Conservation (phyloP, 2,329 filamentous ascomycete genomes). For the Colletotrichum spinosum region DNA sequence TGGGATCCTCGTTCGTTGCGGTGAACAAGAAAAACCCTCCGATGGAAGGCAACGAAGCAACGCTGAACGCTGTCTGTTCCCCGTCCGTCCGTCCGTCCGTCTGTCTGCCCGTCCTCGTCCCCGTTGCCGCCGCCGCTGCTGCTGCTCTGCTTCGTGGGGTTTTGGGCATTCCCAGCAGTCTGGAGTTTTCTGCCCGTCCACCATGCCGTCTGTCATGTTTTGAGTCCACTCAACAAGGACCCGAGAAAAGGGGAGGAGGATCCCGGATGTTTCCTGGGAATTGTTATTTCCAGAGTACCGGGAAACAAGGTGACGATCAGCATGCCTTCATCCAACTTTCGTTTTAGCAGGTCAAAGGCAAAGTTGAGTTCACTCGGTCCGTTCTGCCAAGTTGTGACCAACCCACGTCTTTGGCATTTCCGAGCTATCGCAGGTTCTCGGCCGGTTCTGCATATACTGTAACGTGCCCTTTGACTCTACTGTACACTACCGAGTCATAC, state of each 20-base stretch:
- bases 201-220: constrained; percentile 22
- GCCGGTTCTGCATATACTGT: too few species aligned
- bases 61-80: too few species aligned
- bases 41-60: background rate
- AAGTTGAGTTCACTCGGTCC: constrained; percentile 5
- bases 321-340: constrained; percentile 27
- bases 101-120: background rate
- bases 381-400: background rate
- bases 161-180: background rate
- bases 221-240: constrained; percentile 13
- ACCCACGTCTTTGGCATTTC: background rate
- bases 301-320: constrained; percentile 36
- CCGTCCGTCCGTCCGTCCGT: background rate
- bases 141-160: too few species aligned
- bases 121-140: background rate
- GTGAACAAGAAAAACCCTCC: constrained; percentile 21
- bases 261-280: constrained; percentile 14
- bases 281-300: constrained; percentile 5
- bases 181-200: constrained; percentile 28
- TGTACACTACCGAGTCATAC: background rate
- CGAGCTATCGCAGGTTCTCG: too few species aligned
- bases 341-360: constrained; percentile 32
- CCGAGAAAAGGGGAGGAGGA: background rate
- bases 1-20: constrained; percentile 10
- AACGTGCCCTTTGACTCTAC: background rate